Conservation (phyloP, 139 green algal genomes). For the Micractinium sp. region DNA sequence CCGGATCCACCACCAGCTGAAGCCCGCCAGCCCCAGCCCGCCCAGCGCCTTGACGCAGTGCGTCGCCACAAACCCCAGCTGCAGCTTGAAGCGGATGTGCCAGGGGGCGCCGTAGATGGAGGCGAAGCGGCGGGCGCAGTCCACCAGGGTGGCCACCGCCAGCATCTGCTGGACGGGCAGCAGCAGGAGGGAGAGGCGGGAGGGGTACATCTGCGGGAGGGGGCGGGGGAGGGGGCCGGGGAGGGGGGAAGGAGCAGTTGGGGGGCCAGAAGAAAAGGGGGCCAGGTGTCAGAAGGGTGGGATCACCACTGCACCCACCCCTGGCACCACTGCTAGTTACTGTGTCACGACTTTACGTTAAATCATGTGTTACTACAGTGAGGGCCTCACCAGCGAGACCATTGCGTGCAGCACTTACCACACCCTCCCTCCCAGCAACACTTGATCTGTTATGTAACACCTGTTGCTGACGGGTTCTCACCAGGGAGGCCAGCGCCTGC, state of each 20-base stretch:
- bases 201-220: conserved; percentile 17
- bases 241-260: neutral
- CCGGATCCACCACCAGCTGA: conserved; percentile 20
- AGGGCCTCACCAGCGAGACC: no score
- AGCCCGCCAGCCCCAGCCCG: neutral
- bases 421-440: no score
- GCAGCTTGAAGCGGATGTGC: conserved; percentile 8
- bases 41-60: neutral
- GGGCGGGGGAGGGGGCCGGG: neutral
- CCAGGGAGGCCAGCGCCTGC: no score
- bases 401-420: no score
- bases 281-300: neutral
- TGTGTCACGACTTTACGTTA: no score
- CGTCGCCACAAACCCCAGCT: conserved; percentile 2
- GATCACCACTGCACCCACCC: no score
- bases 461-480: no score
- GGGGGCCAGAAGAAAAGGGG: no score
- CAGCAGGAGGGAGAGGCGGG: conserved; percentile 23
- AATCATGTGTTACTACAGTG: no score
- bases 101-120: neutral
- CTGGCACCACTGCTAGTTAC: no score
- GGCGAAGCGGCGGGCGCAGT: conserved; percentile 4
- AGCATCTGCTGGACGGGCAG: conserved; percentile 31
- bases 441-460: no score
- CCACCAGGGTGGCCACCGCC: neutral